Evolutionary conservation across 495 filamentous ascomycete genomes (phyloP).

Genomic region (Talaromyces wortmannii): DNA sequence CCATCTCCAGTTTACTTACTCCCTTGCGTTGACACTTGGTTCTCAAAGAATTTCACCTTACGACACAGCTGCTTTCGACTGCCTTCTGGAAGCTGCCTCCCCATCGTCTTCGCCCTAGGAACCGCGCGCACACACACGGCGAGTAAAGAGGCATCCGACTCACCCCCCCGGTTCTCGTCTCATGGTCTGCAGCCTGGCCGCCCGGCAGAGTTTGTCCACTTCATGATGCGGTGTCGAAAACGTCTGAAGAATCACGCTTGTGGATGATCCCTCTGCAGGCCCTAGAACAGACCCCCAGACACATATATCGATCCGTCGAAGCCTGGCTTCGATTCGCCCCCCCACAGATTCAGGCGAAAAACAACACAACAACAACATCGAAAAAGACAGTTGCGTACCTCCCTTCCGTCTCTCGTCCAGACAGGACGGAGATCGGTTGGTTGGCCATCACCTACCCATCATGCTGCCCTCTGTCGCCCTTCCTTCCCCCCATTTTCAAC

Average conservation of each 20-base stretch:
- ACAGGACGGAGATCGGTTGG: conserved; percentile 1
- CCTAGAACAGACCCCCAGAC: conserved; percentile 17
- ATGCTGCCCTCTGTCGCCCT: conserved; percentile 42
- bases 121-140: not conserved
- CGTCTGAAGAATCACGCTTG: conserved; percentile 39
- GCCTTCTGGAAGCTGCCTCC: conserved; percentile 10
- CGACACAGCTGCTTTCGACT: conserved; percentile 6
- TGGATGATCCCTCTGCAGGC: conserved; percentile 27
- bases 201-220: not conserved
- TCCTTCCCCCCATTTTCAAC: conserved; percentile 34
- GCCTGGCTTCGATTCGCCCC: conserved; percentile 6
- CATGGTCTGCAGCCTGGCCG: conserved; percentile 16
- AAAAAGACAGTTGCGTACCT: conserved; percentile 5
- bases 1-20: conserved; percentile 19
- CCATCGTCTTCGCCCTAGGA: not conserved
- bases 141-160: not conserved
- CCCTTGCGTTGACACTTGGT: conserved; percentile 23
- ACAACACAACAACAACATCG: not conserved
- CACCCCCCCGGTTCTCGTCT: conserved; percentile 1
- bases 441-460: conserved; percentile 7
- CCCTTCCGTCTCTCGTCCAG: not conserved
- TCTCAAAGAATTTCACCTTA: conserved; percentile 19
- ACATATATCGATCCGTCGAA: conserved; percentile 1
- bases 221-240: conserved; percentile 47
- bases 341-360: not conserved